These are phyloP conservation scores for Pezicula carpinea DNA, from an alignment of 2,329 filamentous ascomycete genomes.

Conservation along the genomic window DNA sequence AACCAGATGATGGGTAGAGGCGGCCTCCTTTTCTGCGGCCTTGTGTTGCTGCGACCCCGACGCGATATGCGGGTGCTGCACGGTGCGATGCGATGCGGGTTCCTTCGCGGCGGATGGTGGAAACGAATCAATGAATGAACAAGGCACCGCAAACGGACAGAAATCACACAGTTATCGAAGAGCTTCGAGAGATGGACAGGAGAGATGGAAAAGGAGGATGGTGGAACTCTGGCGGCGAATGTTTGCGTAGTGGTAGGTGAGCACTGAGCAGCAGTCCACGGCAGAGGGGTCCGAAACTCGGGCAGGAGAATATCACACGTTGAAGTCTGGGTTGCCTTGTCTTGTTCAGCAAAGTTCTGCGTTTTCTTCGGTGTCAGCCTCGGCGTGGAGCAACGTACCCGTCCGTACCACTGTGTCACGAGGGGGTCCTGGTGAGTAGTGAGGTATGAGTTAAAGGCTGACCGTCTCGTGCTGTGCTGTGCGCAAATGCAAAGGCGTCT, in stretches of 20 bases:
- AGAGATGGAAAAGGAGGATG: conserved; percentile 2
- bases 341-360: conserved; percentile 9
- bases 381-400: conserved; percentile 6
- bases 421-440: neutral
- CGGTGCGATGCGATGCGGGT: conserved; percentile 11
- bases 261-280: neutral
- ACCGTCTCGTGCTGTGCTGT: too few relatives aligned
- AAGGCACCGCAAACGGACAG: neutral
- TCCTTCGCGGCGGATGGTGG: neutral
- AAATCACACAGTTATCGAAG: neutral
- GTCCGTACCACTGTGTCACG: neutral
- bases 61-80: conserved; percentile 20
- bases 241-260: neutral
- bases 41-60: conserved; percentile 17
- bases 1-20: conserved; percentile 5
- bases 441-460: neutral
- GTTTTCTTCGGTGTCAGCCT: conserved; percentile 5
- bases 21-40: conserved; percentile 12
- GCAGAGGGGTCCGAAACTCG: conserved; percentile 16
- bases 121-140: conserved; percentile 3
- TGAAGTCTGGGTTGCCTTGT: conserved; percentile 7
- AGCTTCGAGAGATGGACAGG: neutral
- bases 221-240: neutral
- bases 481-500: too few relatives aligned
- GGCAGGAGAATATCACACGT: conserved; percentile 4